These are phyloP conservation scores for Theileria equi DNA, from an alignment of 169 alveolate genomes.

Conservation along the genomic window DNA sequence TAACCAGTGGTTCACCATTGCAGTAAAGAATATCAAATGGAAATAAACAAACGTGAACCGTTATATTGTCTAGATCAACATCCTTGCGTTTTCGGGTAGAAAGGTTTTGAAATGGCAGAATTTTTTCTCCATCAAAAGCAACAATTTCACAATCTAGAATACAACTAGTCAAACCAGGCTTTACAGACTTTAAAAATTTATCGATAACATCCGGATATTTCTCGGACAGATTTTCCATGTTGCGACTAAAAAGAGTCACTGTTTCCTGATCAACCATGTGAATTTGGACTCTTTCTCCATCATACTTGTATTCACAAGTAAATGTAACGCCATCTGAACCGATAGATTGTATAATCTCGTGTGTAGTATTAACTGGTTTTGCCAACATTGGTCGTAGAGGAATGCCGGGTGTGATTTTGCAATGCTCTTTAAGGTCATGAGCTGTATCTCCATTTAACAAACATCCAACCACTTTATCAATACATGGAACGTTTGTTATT, in stretches of 20 bases:
- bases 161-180: slow-evolving; percentile 69
- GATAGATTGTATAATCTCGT: slow-evolving; percentile 63
- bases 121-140: slow-evolving; percentile 90
- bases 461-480: slow-evolving; percentile 85
- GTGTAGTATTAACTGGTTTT: slow-evolving; percentile 92
- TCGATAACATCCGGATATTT: slow-evolving; percentile 61
- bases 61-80: slow-evolving; percentile 84
- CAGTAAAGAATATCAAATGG: slow-evolving; percentile 91
- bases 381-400: slow-evolving; percentile 99
- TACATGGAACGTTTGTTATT: slow-evolving; percentile 89
- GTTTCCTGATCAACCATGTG: slow-evolving; percentile 81
- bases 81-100: slow-evolving; percentile 92
- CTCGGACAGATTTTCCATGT: slow-evolving; percentile 86
- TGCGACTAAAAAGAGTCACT: slow-evolving; percentile 85
- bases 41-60: slow-evolving; percentile 88
- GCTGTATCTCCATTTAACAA: slow-evolving; percentile 79
- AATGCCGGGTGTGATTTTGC: slow-evolving; percentile 93
- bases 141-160: slow-evolving; percentile 97
- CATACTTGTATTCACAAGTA: slow-evolving; percentile 98
- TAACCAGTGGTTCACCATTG: slow-evolving; percentile 81
- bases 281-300: slow-evolving; percentile 95
- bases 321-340: slow-evolving; percentile 85
- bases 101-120: slow-evolving; percentile 93
- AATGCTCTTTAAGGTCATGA: slow-evolving; percentile 76
- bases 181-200: slow-evolving; percentile 18